phyloP scores from a whole-genome alignment of 148 eudicot genomes.

The Gaultheria prostrata region DNA sequence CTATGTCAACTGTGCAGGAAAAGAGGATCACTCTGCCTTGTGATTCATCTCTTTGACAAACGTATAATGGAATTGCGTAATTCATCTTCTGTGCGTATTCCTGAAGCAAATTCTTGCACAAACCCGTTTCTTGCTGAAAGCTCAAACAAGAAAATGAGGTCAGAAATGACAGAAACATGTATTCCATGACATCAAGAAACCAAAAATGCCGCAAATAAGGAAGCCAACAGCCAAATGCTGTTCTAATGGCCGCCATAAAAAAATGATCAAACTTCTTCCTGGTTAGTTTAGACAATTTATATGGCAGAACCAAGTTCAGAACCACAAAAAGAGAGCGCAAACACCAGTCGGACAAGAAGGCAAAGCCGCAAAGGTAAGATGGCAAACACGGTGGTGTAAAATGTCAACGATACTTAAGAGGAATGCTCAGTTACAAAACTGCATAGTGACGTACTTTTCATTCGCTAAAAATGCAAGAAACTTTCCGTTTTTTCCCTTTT shows the following conservation, averaged over 20 bases:
- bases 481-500: background rate
- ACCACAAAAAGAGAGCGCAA: background rate
- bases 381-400: background rate
- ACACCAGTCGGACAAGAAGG: background rate
- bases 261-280: background rate
- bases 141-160: background rate
- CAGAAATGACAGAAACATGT: background rate
- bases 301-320: background rate
- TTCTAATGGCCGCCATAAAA: background rate
- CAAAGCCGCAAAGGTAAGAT: background rate
- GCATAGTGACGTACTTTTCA: background rate
- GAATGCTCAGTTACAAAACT: background rate
- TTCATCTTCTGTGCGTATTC: slow-evolving; percentile 98
- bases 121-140: slow-evolving; percentile 89
- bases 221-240: background rate
- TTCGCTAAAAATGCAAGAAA: background rate
- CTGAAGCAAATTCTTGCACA: slow-evolving; percentile 88
- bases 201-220: background rate
- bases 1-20: slow-evolving; percentile 74
- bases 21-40: slow-evolving; percentile 28
- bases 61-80: slow-evolving; percentile 72
- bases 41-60: slow-evolving; percentile 39
- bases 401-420: background rate
- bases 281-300: background rate
- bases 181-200: background rate